Percentiles rank a stretch among this genome's conserved stretches.
Conservation (phyloP, 2,329 filamentous ascomycete genomes). For the Metarhizium sp. region DNA sequence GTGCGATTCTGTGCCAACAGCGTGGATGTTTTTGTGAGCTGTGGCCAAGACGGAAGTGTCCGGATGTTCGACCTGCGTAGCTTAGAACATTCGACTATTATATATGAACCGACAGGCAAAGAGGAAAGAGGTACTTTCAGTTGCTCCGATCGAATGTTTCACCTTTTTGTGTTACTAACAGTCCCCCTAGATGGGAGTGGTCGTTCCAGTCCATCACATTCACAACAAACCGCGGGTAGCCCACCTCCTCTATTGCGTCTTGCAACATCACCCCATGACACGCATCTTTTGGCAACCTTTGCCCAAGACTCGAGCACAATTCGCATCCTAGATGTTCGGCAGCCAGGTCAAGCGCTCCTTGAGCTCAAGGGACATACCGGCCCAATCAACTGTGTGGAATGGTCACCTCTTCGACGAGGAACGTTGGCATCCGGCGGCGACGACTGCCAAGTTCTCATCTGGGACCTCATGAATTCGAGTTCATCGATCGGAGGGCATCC, state of each 20-base stretch:
- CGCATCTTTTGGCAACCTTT: constrained; percentile 93
- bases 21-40: constrained; percentile 97
- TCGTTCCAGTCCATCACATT: constrained; percentile 63
- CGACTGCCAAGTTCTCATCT: constrained; percentile 83
- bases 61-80: constrained; percentile 97
- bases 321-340: constrained; percentile 89
- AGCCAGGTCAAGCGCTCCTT: constrained; percentile 88
- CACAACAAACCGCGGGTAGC: constrained; percentile 67
- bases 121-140: constrained; percentile 54
- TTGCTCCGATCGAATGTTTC: neutral
- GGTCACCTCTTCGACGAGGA: constrained; percentile 80
- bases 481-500: constrained; percentile 30
- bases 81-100: constrained; percentile 95
- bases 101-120: constrained; percentile 94
- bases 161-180: constrained; percentile 10
- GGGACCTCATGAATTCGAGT: constrained; percentile 72
- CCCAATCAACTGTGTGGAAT: constrained; percentile 86
- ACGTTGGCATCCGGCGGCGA: constrained; percentile 87
- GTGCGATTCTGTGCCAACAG: constrained; percentile 97
- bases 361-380: constrained; percentile 85
- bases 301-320: constrained; percentile 87
- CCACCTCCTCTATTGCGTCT: constrained; percentile 71
- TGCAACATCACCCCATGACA: constrained; percentile 88
- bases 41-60: constrained; percentile 93
- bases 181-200: constrained; percentile 38